These are phyloP conservation scores for Rhodotorula diobovata DNA, from an alignment of 768 basidiomycete genomes.

Conservation along the genomic window DNA sequence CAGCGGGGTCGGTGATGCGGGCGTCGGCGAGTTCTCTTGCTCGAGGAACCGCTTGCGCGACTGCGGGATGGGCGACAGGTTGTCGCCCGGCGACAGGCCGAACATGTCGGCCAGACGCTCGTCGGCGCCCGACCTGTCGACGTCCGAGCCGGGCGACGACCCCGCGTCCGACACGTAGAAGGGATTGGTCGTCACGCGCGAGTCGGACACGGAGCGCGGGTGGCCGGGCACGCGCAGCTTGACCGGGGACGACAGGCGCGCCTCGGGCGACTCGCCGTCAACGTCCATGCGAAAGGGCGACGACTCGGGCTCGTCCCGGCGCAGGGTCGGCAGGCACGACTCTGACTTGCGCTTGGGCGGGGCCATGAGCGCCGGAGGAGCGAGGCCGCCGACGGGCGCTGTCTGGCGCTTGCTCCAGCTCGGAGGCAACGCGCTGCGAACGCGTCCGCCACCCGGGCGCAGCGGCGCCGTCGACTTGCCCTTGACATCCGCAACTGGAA, in stretches of 20 bases:
- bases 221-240: conserved; percentile 7
- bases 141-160: conserved; percentile 9
- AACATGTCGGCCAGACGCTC: conserved; percentile 24
- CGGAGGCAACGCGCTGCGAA: conserved; percentile 17
- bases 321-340: conserved; percentile 15
- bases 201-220: conserved; percentile 30
- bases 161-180: neutral
- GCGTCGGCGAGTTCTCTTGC: conserved; percentile 31
- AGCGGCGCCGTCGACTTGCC: neutral
- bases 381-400: neutral
- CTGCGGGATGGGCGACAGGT: conserved; percentile 27
- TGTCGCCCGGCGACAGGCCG: conserved; percentile 6
- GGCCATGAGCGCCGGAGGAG: conserved; percentile 5
- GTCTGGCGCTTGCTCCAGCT: conserved; percentile 17
- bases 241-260: conserved; percentile 16
- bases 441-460: neutral
- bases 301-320: neutral
- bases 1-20: conserved; percentile 9
- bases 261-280: conserved; percentile 31
- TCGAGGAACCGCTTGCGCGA: conserved; percentile 38
- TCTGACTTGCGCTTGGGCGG: conserved; percentile 36
- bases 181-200: neutral
- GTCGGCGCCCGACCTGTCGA: conserved; percentile 12
- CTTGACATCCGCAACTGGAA: neutral
- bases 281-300: conserved; percentile 39